Evolutionary conservation across 306 rosid genomes (phyloP), one percentile per base, ranked within the genome.

Genomic region (Alnus rubra): DNA sequence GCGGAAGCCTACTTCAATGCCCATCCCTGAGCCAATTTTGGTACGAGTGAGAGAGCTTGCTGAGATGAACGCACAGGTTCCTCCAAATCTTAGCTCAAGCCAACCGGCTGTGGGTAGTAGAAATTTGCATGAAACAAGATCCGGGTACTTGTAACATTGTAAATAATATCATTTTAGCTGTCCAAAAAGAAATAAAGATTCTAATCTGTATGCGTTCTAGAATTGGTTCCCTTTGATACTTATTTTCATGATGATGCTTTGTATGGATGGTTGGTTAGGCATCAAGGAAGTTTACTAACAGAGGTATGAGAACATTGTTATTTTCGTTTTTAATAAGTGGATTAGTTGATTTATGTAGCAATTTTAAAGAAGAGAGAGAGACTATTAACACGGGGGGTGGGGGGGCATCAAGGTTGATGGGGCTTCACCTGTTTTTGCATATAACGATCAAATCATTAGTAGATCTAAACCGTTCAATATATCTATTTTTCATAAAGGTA

Each of bases 1-100:
- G 99, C 90, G 97, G 86, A 95, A 95, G 89, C 90, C 90, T 70
- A 89, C 91, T 44, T 39, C 98, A 0, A 87, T 83, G 19, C 93
- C 98, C 2, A 93, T 95, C 69, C 99, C 99, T 0, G 94, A 91
- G 48, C 53, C 83, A 19, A 90, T 93, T 76, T 81, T 95, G 84
- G 73, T 85, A 7, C 87, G 88, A 37, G 97, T 95, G 56, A 90
- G 99, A 89, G 88, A 95, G 87, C 97, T 95, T 48, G 99, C 99
- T 1, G 91, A 87, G 89, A 79, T 84, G 96, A 93, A 93, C 39
- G 85, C 90, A 18, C 98, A 89, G 84, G 87, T 79, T 39, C 94
- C 97, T 72, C 78, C 89, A 65, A 90, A 82, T 81, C 79, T 62
- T 12, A 86, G 90, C 82, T 78, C 89, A 44, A 82, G 87, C 86